Percentiles rank a stretch among this genome's conserved stretches.
Evolutionary conservation across 2,329 filamentous ascomycete species (phyloP).

Genomic region (Raffaelea ambrosiae): DNA sequence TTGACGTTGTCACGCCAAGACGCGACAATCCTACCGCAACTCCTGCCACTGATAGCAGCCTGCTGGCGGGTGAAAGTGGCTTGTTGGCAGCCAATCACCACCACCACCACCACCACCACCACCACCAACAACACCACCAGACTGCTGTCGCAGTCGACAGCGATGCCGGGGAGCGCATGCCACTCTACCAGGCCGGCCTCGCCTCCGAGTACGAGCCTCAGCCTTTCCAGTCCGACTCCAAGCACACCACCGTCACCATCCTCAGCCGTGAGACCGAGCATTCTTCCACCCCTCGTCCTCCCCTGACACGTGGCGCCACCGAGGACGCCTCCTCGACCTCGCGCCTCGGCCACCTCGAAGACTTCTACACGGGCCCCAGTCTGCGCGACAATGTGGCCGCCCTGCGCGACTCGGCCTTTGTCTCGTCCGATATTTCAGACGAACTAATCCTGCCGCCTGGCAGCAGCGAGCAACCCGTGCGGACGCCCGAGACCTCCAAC

Average conservation of each 20-base stretch:
- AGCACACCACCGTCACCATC: conserved; percentile 41
- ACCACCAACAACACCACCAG: background rate
- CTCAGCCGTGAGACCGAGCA: conserved; percentile 34
- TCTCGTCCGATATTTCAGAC: conserved; percentile 22
- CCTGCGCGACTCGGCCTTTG: conserved; percentile 23
- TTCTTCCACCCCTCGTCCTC: conserved; percentile 18
- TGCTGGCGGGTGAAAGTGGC: no score
- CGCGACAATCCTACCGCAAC: background rate
- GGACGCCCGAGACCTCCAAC: conserved; percentile 29
- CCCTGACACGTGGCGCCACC: conserved; percentile 2
- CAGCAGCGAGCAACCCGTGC: conserved; percentile 12
- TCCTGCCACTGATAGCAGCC: no score
- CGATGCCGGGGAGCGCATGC: no score
- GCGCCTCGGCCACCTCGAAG: conserved; percentile 19
- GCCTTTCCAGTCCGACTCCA: conserved; percentile 27
- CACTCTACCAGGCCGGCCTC: background rate
- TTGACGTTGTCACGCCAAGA: background rate
- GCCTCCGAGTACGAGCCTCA: conserved; percentile 27
- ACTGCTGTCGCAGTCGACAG: background rate
- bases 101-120: background rate
- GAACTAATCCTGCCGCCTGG: conserved; percentile 9
- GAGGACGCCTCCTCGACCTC: conserved; percentile 2
- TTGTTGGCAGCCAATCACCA: no score
- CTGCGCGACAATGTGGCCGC: conserved; percentile 23
- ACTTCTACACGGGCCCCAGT: conserved; percentile 22